Conservation (phyloP, 139 green algal genomes). For the Tetraselmis chui region DNA sequence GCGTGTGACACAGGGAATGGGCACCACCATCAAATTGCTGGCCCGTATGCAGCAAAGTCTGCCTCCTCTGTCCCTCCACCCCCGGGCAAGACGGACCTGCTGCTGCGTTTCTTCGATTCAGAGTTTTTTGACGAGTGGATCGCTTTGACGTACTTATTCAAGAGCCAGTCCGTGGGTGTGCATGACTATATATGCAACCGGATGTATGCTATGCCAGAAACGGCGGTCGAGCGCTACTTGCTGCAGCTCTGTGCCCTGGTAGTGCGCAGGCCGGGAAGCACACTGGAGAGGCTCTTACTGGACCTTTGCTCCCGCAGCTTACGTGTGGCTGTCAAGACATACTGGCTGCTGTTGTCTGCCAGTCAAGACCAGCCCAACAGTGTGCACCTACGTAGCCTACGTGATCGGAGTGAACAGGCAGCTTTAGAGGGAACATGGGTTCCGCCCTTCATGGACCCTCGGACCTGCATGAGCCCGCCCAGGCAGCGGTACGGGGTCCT, state of each 20-base stretch:
- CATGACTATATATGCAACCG: constrained; percentile 88
- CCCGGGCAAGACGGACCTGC: constrained; percentile 51
- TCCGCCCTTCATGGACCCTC: not conserved
- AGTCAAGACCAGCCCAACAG: constrained; percentile 73
- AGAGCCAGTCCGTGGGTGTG: constrained; percentile 51
- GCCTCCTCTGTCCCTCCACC: not conserved
- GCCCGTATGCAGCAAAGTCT: not conserved
- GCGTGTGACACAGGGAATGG: not conserved
- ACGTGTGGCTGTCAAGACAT: constrained; percentile 78
- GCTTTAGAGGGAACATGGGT: constrained; percentile 72
- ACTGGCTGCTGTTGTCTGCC: constrained; percentile 87
- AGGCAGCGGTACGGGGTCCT: not conserved
- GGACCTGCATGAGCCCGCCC: not conserved
- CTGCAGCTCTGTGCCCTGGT: constrained; percentile 79
- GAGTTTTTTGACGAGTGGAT: constrained; percentile 86
- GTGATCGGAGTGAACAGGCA: constrained; percentile 59
- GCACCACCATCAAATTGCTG: not conserved
- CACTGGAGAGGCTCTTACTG: constrained; percentile 70
- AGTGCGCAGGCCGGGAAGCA: constrained; percentile 38
- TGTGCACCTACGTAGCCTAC: constrained; percentile 34
- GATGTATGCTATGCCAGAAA: constrained; percentile 70
- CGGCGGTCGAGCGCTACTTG: constrained; percentile 73
- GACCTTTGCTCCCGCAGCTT: constrained; percentile 76
- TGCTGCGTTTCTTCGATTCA: constrained; percentile 79
- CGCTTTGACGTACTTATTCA: constrained; percentile 79